phyloP scores from a whole-genome alignment of 1,284 basidiomycete genomes.

The Salmacisia buchloeana region DNA sequence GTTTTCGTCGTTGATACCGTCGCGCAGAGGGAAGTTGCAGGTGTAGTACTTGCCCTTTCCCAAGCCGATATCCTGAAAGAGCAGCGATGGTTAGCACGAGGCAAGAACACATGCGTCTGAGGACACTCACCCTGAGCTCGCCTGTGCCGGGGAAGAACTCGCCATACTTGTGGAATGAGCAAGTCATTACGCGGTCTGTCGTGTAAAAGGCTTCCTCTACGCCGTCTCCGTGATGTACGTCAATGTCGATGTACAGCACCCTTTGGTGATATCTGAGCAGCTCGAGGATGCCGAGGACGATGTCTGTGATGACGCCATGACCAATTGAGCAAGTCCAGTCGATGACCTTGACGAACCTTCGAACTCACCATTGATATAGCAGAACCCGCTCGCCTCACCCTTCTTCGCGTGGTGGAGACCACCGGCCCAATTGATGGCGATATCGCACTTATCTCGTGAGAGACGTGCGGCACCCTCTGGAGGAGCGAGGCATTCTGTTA shows the following conservation, averaged over 20 bases:
- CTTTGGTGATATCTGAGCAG: conserved; percentile 86
- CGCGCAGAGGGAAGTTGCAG: conserved; percentile 88
- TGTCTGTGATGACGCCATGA: conserved; percentile 60
- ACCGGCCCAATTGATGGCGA: conserved; percentile 97
- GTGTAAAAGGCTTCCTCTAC: conserved; percentile 99
- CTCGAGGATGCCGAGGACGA: conserved; percentile 94
- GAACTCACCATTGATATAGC: conserved; percentile 85
- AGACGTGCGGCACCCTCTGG: conserved; percentile 91
- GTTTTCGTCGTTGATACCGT: conserved; percentile 91
- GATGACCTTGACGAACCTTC: not conserved
- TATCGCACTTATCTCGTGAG: conserved; percentile 95
- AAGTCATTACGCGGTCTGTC: conserved; percentile 97
- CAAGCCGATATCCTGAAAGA: conserved; percentile 70
- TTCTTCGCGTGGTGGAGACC: conserved; percentile 98
- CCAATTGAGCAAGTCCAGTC: not conserved
- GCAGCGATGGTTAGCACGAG: not conserved
- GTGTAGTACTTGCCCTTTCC: conserved; percentile 69
- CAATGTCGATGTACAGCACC: conserved; percentile 97
- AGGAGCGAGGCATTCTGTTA: too few species aligned
- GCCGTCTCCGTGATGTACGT: conserved; percentile 97
- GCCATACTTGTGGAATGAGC: conserved; percentile 97
- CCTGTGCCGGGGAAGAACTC: conserved; percentile 99
- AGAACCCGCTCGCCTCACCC: conserved; percentile 96
- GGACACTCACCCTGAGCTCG: conserved; percentile 69
- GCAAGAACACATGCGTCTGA: not conserved